Percentiles rank a stretch among this genome's conserved stretches.
phyloP scores from a whole-genome alignment of 2,329 filamentous ascomycete species.

The Phialemoniopsis sp. region DNA sequence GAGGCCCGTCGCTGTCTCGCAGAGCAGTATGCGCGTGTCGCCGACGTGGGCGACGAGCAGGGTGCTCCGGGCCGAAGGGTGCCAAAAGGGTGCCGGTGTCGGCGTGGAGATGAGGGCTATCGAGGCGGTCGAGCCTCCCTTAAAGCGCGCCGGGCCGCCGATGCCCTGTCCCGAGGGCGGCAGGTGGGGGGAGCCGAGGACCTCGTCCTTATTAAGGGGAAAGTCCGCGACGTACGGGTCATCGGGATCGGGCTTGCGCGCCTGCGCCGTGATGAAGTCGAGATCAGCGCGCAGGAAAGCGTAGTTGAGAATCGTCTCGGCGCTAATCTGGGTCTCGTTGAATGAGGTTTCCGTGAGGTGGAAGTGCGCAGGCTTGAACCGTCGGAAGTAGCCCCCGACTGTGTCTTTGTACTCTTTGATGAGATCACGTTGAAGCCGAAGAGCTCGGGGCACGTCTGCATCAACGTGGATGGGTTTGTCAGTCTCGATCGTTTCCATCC shows the following conservation, averaged over 20 bases:
- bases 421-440: slow-evolving; percentile 65
- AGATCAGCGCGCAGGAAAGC: slow-evolving; percentile 92
- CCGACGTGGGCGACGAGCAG: slow-evolving; percentile 87
- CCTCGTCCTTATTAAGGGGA: slow-evolving; percentile 80
- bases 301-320: slow-evolving; percentile 81
- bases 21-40: slow-evolving; percentile 87
- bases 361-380: slow-evolving; percentile 83
- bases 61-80: slow-evolving; percentile 79
- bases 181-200: slow-evolving; percentile 60
- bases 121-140: slow-evolving; percentile 89
- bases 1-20: slow-evolving; percentile 76
- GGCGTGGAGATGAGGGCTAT: slow-evolving; percentile 89
- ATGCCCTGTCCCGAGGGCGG: slow-evolving; percentile 59
- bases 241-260: slow-evolving; percentile 70
- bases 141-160: slow-evolving; percentile 74
- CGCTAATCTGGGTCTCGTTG: slow-evolving; percentile 43
- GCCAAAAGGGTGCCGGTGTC: slow-evolving; percentile 90
- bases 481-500: slow-evolving; percentile 29
- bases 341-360: slow-evolving; percentile 22
- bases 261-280: slow-evolving; percentile 89
- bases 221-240: slow-evolving; percentile 68
- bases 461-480: slow-evolving; percentile 41
- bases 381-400: slow-evolving; percentile 90
- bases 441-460: slow-evolving; percentile 53
- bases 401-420: slow-evolving; percentile 75